Conservation (phyloP, 345 rosid genomes). For the Arabis hirsuta region DNA sequence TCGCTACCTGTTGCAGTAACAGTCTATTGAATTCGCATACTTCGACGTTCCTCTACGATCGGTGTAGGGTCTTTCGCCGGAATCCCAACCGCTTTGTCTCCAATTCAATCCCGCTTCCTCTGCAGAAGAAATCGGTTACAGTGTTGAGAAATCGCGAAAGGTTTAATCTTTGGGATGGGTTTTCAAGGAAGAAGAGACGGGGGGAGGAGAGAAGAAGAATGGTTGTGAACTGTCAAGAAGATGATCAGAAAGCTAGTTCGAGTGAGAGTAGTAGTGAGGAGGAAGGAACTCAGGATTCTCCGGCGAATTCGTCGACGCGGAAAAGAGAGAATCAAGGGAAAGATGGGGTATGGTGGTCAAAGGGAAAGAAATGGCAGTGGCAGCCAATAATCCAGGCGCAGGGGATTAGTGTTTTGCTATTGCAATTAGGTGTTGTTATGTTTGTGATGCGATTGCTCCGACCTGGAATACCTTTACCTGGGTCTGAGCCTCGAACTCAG, state of each 20-base stretch:
- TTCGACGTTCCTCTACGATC: conserved; percentile 41
- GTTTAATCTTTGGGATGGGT: conserved; percentile 45
- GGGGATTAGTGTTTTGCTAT: conserved; percentile 73
- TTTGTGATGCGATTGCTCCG: conserved; percentile 85
- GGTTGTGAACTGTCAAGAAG: conserved; percentile 71
- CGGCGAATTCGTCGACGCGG: conserved; percentile 52
- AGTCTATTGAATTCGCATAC: conserved; percentile 47
- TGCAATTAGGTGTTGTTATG: conserved; percentile 81
- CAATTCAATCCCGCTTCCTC: conserved; percentile 41
- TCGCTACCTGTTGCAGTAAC: conserved; percentile 35
- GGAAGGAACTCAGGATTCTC: conserved; percentile 48
- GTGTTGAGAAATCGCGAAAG: conserved; percentile 22
- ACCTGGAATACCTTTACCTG: conserved; percentile 83
- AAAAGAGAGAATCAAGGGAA: conserved; percentile 60
- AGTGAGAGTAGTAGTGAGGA: conserved; percentile 50
- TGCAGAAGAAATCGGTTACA: conserved; percentile 27
- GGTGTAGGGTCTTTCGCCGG: conserved; percentile 50
- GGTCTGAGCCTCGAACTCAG: conserved; percentile 76
- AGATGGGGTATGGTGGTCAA: conserved; percentile 69
- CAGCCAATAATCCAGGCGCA: conserved; percentile 79
- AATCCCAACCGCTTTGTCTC: conserved; percentile 45
- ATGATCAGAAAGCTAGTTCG: conserved; percentile 57
- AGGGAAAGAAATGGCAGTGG: conserved; percentile 74
- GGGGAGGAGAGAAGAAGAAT: conserved; percentile 40
- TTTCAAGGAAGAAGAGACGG: conserved; percentile 42